A percentile compares a stretch with the other conserved stretches of the same genome.
These are phyloP conservation scores for Juglanconis oblonga DNA, from an alignment of 2,329 filamentous ascomycete species.

Conservation along the genomic window DNA sequence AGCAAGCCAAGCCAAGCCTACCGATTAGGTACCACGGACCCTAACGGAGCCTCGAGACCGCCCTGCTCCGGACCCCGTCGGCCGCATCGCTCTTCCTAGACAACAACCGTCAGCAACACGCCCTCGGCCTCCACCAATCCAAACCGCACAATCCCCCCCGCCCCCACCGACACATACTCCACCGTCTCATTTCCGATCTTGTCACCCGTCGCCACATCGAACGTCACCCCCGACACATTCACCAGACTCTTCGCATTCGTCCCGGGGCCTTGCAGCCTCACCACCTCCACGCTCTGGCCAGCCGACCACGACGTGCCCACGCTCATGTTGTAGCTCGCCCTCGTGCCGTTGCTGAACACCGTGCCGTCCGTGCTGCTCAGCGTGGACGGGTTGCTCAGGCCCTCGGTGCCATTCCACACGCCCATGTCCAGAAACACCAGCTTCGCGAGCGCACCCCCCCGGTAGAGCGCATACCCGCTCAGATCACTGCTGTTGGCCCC, in stretches of 20 bases:
- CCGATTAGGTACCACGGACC: too few species aligned
- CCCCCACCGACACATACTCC: conserved; percentile 26
- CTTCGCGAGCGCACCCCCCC: conserved; percentile 24
- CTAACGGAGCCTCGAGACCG: too few species aligned
- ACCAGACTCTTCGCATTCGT: conserved; percentile 34
- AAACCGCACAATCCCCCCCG: conserved; percentile 25
- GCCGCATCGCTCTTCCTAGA: too few species aligned
- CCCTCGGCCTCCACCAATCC: conserved; percentile 28
- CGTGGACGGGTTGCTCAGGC: conserved; percentile 32
- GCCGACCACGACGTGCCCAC: conserved; percentile 30
- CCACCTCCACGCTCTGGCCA: conserved; percentile 22
- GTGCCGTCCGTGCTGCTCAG: conserved; percentile 26
- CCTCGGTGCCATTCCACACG: conserved; percentile 34
- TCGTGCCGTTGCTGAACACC: conserved; percentile 26
- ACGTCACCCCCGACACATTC: conserved; percentile 29
- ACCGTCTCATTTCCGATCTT: conserved; percentile 16
- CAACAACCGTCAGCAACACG: conserved; percentile 28
- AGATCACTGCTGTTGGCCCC: conserved; percentile 31
- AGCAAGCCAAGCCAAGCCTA: too few species aligned
- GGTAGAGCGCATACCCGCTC: conserved; percentile 32
- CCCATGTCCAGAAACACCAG: conserved; percentile 35
- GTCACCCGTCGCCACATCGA: conserved; percentile 27
- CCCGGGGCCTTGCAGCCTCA: conserved; percentile 29
- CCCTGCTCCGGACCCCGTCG: too few species aligned
- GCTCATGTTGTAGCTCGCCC: conserved; percentile 25